Evolutionary conservation across 78 protist genomes (phyloP).

Genomic region (Speleostelium caveatum): DNA sequence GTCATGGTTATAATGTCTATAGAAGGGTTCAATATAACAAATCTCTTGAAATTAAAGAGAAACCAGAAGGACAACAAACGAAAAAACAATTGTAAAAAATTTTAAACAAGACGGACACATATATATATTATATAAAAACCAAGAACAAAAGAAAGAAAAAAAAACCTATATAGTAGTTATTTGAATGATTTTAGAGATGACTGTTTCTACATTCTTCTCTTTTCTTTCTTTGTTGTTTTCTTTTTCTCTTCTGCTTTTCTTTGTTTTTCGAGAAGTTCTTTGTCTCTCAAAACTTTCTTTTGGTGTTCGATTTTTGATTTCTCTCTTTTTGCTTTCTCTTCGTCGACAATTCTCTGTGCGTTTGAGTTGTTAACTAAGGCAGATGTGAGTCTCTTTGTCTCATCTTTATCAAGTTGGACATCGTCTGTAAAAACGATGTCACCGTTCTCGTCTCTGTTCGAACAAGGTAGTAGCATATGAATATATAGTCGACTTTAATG

Average conservation of each 20-base stretch:
- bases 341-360: slow-evolving; percentile 44
- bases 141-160: too few relatives aligned
- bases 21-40: slow-evolving; percentile 44
- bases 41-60: not conserved
- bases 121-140: not conserved
- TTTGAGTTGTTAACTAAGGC: slow-evolving; percentile 19
- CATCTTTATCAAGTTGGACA: slow-evolving; percentile 10
- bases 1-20: slow-evolving; percentile 67
- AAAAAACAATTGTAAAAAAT: too few relatives aligned
- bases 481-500: not conserved
- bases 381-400: not conserved
- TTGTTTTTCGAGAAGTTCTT: slow-evolving; percentile 53
- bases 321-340: slow-evolving; percentile 58
- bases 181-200: not conserved
- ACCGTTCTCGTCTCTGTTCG: slow-evolving; percentile 33
- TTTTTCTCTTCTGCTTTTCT: slow-evolving; percentile 65
- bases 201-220: slow-evolving; percentile 70
- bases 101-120: too few relatives aligned
- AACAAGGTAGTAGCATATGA: not conserved
- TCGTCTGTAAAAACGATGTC: slow-evolving; percentile 48
- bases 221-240: slow-evolving; percentile 52
- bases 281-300: slow-evolving; percentile 49
- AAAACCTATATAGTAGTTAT: not conserved
- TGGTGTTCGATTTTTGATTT: slow-evolving; percentile 47
- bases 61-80: not conserved